A percentile compares a stretch with the other conserved stretches of the same genome.
Conservation (phyloP, 2,329 filamentous ascomycete species). For the Tympanopsis confertula region DNA sequence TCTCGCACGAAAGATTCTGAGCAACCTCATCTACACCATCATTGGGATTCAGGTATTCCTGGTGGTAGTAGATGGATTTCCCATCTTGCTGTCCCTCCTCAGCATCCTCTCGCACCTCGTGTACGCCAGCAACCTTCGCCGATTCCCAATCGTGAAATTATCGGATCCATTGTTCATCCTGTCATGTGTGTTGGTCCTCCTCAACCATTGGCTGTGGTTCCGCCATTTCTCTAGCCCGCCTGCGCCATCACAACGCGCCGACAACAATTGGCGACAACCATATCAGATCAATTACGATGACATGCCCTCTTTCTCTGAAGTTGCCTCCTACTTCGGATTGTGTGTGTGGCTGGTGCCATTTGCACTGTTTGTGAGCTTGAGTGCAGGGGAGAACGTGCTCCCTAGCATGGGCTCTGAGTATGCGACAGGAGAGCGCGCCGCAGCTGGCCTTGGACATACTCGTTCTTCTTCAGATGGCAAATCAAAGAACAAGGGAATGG, state of each 20-base stretch:
- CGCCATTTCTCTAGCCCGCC: conserved; percentile 44
- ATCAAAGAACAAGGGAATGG: conserved; percentile 10
- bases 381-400: conserved; percentile 56
- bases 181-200: conserved; percentile 68
- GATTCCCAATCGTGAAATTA: conserved; percentile 69
- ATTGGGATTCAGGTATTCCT: conserved; percentile 66
- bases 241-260: conserved; percentile 4
- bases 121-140: conserved; percentile 75
- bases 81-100: conserved; percentile 60
- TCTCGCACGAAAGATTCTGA: conserved; percentile 75
- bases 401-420: conserved; percentile 53
- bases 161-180: conserved; percentile 75
- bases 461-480: not conserved
- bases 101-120: conserved; percentile 72
- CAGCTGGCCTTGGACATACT: not conserved
- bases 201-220: conserved; percentile 64
- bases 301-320: conserved; percentile 52
- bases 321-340: conserved; percentile 56
- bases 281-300: conserved; percentile 13
- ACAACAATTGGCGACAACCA: not conserved
- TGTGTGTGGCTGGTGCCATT: conserved; percentile 62
- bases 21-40: conserved; percentile 71
- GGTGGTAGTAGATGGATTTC: conserved; percentile 74
- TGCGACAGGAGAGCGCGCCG: conserved; percentile 2
- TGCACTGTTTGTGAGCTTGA: conserved; percentile 55